Base-by-base conservation (phyloP, 768 basidiomycete species). In the Gloeopeniophorella convolvens region DNA sequence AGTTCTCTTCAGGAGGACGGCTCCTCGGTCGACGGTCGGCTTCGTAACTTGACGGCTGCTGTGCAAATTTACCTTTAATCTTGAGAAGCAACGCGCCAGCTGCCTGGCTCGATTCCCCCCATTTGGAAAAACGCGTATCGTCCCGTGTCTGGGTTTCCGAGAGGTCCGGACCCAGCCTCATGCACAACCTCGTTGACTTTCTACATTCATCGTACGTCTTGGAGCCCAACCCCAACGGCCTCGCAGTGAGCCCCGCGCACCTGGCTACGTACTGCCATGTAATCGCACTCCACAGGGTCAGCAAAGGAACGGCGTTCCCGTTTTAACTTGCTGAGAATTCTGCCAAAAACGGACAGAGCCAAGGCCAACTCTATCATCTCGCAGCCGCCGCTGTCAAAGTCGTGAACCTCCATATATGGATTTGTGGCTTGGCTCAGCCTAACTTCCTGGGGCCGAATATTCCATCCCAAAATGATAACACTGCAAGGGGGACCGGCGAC, bases 61-160 rank as follows among this genome's bases (percentile, higher is more conserved):
- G 47, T 43, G 36, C 42, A 54, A 48, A 54, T 54, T 54, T 54
- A 54, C 46, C 52, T 54, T 48, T 48, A 48, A 24, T 16, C 13
- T 16, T 28, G 43, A 54, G 46, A 54, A 54, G 52, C 46, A 12
- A 26, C 15, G 47, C 48, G 47, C 47, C 47, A 43, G 31, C 1
- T 20, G 34, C 3, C 31, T 9, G 52, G 52, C 21, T 12, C 20
- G 3, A 1, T 36, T 15, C 23, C 35, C 46, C 41, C 3, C 24
- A 42, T 26, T n/a, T n/a, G n/a, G n/a, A n/a, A n/a, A n/a, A n/a
- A n/a, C n/a, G n/a, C 15, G 21, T 21, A 21, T 32, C 34, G 36
- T 33, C 28, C 28, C 10, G n/a, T n/a, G n/a, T n/a, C n/a, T n/a
- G n/a, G n/a, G n/a, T 27, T 42, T 26, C 50, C 35, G 46, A 48